Evolutionary conservation across 352 stramenopile species (phyloP), one percentile per base, ranked within the genome.

Genomic region (Phytopythium sindhum): DNA sequence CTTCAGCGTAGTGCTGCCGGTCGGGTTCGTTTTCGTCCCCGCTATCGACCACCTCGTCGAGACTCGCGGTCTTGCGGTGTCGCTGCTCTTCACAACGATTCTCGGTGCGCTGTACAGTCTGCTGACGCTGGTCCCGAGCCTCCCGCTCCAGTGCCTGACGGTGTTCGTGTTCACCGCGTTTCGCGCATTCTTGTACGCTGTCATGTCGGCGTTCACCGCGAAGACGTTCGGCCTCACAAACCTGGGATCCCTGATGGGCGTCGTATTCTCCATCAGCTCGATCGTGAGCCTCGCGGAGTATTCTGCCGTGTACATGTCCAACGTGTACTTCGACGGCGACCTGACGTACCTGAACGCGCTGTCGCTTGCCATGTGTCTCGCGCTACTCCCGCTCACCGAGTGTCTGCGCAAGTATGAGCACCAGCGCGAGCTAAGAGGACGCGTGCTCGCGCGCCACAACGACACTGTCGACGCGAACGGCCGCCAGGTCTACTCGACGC

Each of bases 201-300:
- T 90, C 31, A 90, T 96, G 63, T 94, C 88, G 31, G 81, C 86
- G 2, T 96, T 95, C 69, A 90, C 83, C 0, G 86, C 86, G 52
- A 95, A 95, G 68, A 95, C 81, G 2, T 96, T 95, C 74, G 88
- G 88, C 8, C 78, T 95, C 42, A 86, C 84, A 59, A 94, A 93
- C 67, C 75, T 96, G 54, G 88, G 86, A 37, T 90, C 81, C 31
- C 72, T 96, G 6, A 88, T 92, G 48, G 86, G 88, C 10, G 85
- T 95, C 52, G 84, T 92, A 61, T 96, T 95, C 64, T 90, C 86
- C 2, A 80, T 88, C 37, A 77, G 81, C 57, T 90, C 85, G 2
- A 28, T 93, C 47, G 75, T 91, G 42, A 89, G 84, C 61, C 68
- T 96, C 17, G 69, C 81, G 1, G 86, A 96, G 62, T 93, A 94